Percentiles rank a stretch among this genome's conserved stretches.
phyloP scores from a whole-genome alignment of 352 stramenopile genomes.

The Phytophthora sp. region DNA sequence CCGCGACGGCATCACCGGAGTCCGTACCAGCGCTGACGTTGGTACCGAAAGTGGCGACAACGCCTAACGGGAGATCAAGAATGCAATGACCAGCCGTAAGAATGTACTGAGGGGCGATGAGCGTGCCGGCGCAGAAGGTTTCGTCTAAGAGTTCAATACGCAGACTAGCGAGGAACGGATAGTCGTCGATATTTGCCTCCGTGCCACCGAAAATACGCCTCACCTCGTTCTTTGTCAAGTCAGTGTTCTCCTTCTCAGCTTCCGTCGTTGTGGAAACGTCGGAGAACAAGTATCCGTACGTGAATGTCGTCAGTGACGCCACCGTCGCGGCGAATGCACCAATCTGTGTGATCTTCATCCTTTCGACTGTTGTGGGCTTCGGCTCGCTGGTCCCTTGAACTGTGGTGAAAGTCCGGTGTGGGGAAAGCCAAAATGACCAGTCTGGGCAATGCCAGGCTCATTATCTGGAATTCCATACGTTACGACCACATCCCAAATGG shows the following conservation, averaged over 20 bases:
- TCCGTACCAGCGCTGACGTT: conserved; percentile 23
- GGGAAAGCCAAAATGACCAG: conserved; percentile 33
- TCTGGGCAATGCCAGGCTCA: not conserved
- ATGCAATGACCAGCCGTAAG: conserved; percentile 80
- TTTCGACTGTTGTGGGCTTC: not conserved
- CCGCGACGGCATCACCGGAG: not conserved
- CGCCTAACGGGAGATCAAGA: conserved; percentile 28
- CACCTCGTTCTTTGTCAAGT: conserved; percentile 31
- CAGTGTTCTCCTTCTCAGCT: conserved; percentile 11
- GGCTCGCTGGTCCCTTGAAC: not conserved
- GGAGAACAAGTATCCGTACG: conserved; percentile 30
- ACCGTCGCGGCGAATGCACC: conserved; percentile 19
- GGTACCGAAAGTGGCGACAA: conserved; percentile 34
- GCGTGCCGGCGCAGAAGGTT: conserved; percentile 62
- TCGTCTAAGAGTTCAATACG: conserved; percentile 40
- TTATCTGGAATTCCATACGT: conserved; percentile 17
- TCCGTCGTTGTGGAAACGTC: conserved; percentile 3
- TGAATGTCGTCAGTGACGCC: conserved; percentile 6
- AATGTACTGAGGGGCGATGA: conserved; percentile 66
- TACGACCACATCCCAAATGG: conserved; percentile 10
- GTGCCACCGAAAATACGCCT: conserved; percentile 29
- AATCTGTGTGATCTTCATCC: conserved; percentile 31
- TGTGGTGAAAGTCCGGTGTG: not conserved
- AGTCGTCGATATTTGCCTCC: conserved; percentile 36
- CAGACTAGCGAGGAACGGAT: conserved; percentile 61